Percentiles rank a stretch among this genome's conserved stretches.
Conservation (phyloP, 129 eudicot species). For the sunflower (Helianthus annuus) region HanXRQr2.0-SUNRISE NC_035443.2:116307345-116307844, state of each 20-base stretch:
- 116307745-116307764: neutral
- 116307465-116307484: no score
- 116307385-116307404: no score
- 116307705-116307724: slow-evolving; percentile 10
- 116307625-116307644: neutral
- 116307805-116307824: neutral
- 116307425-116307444: no score
- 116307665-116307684: slow-evolving; percentile 25
- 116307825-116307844: neutral
- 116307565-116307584: neutral
- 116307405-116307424: no score
- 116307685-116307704: slow-evolving; percentile 37
- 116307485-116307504: no score
- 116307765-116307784: slow-evolving; percentile 16
- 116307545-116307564: neutral
- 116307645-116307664: slow-evolving; percentile 19
- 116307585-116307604: neutral
- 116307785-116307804: slow-evolving; percentile 8
- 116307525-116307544: slow-evolving; percentile 38
- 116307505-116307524: slow-evolving; percentile 15
- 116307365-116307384: neutral
- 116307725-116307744: slow-evolving; percentile 13
- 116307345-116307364: slow-evolving; percentile 26
- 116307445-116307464: no score
- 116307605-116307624: neutral